phyloP scores from a whole-genome alignment of 768 basidiomycete genomes.

The Serendipita indica region DNA sequence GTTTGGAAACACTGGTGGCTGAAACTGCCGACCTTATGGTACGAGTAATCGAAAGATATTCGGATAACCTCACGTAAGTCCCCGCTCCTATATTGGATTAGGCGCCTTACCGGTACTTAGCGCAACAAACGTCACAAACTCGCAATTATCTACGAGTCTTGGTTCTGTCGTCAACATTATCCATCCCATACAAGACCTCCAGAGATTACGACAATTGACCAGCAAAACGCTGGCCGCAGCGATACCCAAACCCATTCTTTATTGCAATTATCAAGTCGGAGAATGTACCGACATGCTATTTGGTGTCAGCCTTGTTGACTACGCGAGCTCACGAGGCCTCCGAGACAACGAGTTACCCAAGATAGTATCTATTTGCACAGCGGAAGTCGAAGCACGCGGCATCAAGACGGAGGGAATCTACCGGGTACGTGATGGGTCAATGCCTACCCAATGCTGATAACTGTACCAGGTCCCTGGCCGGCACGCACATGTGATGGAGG shows the following conservation, averaged over 20 bases:
- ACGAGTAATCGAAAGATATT: conserved; percentile 51
- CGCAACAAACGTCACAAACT: conserved; percentile 62
- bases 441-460: conserved; percentile 11
- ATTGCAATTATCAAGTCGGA: conserved; percentile 67
- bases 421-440: conserved; percentile 32
- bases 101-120: conserved; percentile 26
- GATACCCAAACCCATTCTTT: conserved; percentile 57
- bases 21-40: conserved; percentile 56
- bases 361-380: conserved; percentile 65
- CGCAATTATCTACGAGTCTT: conserved; percentile 54
- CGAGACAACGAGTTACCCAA: conserved; percentile 63
- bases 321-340: conserved; percentile 65
- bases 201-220: conserved; percentile 38
- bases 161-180: conserved; percentile 48
- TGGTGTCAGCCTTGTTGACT: conserved; percentile 75
- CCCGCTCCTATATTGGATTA: neutral
- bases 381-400: conserved; percentile 69
- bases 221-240: conserved; percentile 47
- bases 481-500: conserved; percentile 71
- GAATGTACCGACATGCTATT: conserved; percentile 81
- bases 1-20: conserved; percentile 61
- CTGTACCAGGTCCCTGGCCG: conserved; percentile 57
- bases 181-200: conserved; percentile 53
- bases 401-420: conserved; percentile 70
- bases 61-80: conserved; percentile 62